Percentiles rank a stretch among this genome's conserved stretches.
phyloP scores from a whole-genome alignment of 192 early-diverging fungal genomes.

The Backusella tuberculispora region DNA sequence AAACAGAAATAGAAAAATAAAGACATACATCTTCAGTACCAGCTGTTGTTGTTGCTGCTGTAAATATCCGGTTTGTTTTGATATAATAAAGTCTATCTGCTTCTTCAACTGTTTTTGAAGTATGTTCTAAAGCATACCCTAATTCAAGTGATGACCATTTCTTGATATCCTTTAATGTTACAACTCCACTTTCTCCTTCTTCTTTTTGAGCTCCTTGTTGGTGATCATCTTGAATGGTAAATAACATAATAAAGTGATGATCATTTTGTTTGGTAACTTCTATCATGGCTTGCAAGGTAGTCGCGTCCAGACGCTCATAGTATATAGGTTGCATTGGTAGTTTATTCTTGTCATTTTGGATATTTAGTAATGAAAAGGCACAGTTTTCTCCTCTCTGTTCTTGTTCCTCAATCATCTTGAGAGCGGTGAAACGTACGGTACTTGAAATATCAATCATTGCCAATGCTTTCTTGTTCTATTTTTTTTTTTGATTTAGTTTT shows the following conservation, averaged over 20 bases:
- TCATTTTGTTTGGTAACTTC: slow-evolving; percentile 28
- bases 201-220: slow-evolving; percentile 19
- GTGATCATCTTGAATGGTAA: slow-evolving; percentile 7
- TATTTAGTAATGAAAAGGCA: slow-evolving; percentile 16
- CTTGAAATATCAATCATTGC: slow-evolving; percentile 22
- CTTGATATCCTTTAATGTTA: slow-evolving; percentile 44
- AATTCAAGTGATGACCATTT: slow-evolving; percentile 33
- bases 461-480: slow-evolving; percentile 41
- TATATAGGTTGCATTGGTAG: slow-evolving; percentile 25
- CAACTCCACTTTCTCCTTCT: slow-evolving; percentile 32
- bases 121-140: slow-evolving; percentile 23
- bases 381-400: slow-evolving; percentile 19
- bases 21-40: not conserved
- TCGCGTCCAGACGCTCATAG: slow-evolving; percentile 38
- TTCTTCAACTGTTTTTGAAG: slow-evolving; percentile 38
- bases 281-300: slow-evolving; percentile 39
- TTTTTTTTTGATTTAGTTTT: slow-evolving; percentile 19
- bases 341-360: not conserved
- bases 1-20: not conserved
- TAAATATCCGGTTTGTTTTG: not conserved
- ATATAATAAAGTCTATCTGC: slow-evolving; percentile 35
- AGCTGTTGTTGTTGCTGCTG: not conserved
- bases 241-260: slow-evolving; percentile 33
- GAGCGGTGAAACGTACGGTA: not conserved
- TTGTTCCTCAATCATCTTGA: not conserved